Conservation (phyloP, 768 basidiomycete genomes). For the Suillus spraguei region DNA sequence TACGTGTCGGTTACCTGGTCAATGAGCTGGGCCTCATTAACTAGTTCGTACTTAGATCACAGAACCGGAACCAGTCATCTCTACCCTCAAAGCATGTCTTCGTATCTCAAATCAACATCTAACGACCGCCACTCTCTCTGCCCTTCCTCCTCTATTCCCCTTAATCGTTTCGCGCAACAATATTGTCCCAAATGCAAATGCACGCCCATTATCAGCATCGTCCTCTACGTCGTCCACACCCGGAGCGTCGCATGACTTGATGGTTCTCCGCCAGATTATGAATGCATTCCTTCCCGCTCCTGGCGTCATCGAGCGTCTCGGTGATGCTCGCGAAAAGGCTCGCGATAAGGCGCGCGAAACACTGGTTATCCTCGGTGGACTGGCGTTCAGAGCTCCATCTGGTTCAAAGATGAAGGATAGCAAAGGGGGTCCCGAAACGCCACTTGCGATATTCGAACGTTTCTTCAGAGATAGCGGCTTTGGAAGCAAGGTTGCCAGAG, state of each 20-base stretch:
- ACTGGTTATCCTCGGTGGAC: slow-evolving; percentile 72
- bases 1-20: slow-evolving; percentile 32
- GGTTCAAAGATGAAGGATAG: slow-evolving; percentile 48
- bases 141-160: slow-evolving; percentile 66
- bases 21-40: neutral
- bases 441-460: slow-evolving; percentile 69
- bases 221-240: slow-evolving; percentile 51
- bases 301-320: slow-evolving; percentile 81
- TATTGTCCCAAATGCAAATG: slow-evolving; percentile 27
- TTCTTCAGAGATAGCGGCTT: slow-evolving; percentile 73
- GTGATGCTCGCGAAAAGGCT: slow-evolving; percentile 71
- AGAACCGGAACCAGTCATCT: slow-evolving; percentile 72
- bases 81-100: slow-evolving; percentile 71
- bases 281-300: slow-evolving; percentile 71
- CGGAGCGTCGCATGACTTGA: slow-evolving; percentile 49
- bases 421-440: slow-evolving; percentile 71
- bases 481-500: slow-evolving; percentile 81
- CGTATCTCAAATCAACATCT: slow-evolving; percentile 83
- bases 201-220: slow-evolving; percentile 50
- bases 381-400: slow-evolving; percentile 62
- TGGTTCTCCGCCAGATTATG: slow-evolving; percentile 68
- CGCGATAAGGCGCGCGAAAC: slow-evolving; percentile 76
- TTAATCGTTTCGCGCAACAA: slow-evolving; percentile 52
- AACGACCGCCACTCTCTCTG: slow-evolving; percentile 72
- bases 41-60: slow-evolving; percentile 51